Evolutionary conservation across 306 rosid genomes (phyloP), one percentile per base, ranked within the genome.

Genomic region (Citrullus amarus): DNA sequence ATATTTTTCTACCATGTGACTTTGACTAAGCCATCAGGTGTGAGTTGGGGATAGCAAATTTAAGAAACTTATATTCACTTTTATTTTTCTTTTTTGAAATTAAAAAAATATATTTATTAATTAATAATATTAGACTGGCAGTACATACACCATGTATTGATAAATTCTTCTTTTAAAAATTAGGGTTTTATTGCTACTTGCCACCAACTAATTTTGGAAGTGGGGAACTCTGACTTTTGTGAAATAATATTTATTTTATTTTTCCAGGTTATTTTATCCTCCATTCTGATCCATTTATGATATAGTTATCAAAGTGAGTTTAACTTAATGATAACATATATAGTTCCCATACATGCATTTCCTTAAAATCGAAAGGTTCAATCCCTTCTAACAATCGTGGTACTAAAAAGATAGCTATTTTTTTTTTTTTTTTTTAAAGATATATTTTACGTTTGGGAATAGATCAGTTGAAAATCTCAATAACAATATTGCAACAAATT

Each of bases 201-300:
- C n/a, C 55, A 69, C 75, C 75, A 69, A 69, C 75, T 69, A 69
- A 43, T 53, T 69, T 69, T 43, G 55, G 75, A 44, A 69, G 18
- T 69, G 56, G 53, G 20, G 4, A 32, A 46, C 57, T 70, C 20
- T 70, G 76, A 70, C 39, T 70, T 44, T 66, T n/a, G 9, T 15
- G 22, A 14, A 44, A 44, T 70, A 46, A 22, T 41, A 9, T 20
- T 20, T 44, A 70, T 25, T 25, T 25, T 25, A 25, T 25, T 25
- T 43, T 43, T 5, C 13, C 39, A 22, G 0, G 41, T 67, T 39
- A 67, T 70, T 46, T 25, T 44, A 70, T 68, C 11, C 4, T 44
- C 55, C 38, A n/a, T 0, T 12, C 13, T 54, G 4, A 68, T 36
- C 2, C 16, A 65, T 65, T 16, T 17, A 18, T 66, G 15, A 10